Conservation (phyloP, 2,329 filamentous ascomycete genomes). For the Alternaria sp. region DNA sequence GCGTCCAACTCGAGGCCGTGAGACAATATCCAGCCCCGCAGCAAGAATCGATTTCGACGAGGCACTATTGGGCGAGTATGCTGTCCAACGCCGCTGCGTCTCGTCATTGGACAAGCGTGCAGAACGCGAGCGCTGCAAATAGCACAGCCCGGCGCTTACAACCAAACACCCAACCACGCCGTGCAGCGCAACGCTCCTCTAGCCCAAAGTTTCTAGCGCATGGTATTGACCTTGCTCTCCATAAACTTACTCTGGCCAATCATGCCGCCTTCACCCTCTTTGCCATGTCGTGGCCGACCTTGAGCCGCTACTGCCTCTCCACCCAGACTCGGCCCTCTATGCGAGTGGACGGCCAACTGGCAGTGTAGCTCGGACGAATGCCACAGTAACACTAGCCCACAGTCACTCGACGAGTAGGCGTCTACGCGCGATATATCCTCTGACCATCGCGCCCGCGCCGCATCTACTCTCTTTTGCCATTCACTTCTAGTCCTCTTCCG, state of each 20-base stretch:
- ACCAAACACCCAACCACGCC: slow-evolving; percentile 39
- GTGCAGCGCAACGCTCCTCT: slow-evolving; percentile 29
- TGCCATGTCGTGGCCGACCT: slow-evolving; percentile 44
- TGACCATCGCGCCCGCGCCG: slow-evolving; percentile 34
- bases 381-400: slow-evolving; percentile 35
- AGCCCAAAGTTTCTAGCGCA: slow-evolving; percentile 28
- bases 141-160: slow-evolving; percentile 43
- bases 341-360: slow-evolving; percentile 41
- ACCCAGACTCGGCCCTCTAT: slow-evolving; percentile 25
- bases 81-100: slow-evolving; percentile 24
- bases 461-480: slow-evolving; percentile 33
- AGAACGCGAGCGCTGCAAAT: slow-evolving; percentile 36
- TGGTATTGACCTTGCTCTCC: slow-evolving; percentile 23
- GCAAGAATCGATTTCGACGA: slow-evolving; percentile 7
- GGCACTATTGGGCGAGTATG: slow-evolving; percentile 37
- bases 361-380: slow-evolving; percentile 34
- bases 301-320: slow-evolving; percentile 43
- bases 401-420: slow-evolving; percentile 33
- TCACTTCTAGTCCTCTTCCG: slow-evolving; percentile 43
- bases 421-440: slow-evolving; percentile 46
- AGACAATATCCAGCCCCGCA: slow-evolving; percentile 11
- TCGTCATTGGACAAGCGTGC: slow-evolving; percentile 32
- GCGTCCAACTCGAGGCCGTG: neutral
- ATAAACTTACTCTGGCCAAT: slow-evolving; percentile 34
- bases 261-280: slow-evolving; percentile 23